A percentile compares a stretch with the other conserved stretches of the same genome.
Conservation (phyloP, 352 stramenopile species). For the Albugo laibachii region DNA sequence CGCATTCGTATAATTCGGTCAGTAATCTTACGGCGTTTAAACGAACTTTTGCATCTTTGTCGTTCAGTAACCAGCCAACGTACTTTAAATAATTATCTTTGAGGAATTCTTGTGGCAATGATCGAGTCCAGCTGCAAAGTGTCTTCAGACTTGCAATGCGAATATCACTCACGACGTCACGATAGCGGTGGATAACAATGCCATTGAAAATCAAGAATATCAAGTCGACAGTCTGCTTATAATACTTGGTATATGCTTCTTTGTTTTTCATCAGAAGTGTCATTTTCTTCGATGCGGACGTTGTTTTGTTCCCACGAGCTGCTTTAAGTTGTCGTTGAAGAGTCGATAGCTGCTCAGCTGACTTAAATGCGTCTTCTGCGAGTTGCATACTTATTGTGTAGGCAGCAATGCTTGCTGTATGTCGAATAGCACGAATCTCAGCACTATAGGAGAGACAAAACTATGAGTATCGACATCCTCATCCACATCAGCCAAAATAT, state of each 20-base stretch:
- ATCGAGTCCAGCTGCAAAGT: constrained; percentile 68
- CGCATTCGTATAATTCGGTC: constrained; percentile 61
- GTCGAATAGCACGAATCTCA: constrained; percentile 61
- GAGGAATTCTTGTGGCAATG: constrained; percentile 80
- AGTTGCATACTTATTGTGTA: constrained; percentile 48
- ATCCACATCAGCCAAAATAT: no score
- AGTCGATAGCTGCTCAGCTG: constrained; percentile 42
- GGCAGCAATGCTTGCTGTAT: constrained; percentile 49
- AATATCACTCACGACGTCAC: constrained; percentile 87
- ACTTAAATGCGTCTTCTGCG: constrained; percentile 21
- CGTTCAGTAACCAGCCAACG: constrained; percentile 87
- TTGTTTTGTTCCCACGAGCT: constrained; percentile 14
- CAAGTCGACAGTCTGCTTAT: constrained; percentile 26
- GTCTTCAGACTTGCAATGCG: constrained; percentile 60
- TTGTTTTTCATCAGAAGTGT: constrained; percentile 49
- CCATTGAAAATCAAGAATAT: constrained; percentile 50
- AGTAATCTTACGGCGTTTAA: constrained; percentile 68
- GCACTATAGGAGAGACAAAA: constrained; percentile 17
- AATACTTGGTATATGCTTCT: constrained; percentile 32
- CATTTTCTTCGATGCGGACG: constrained; percentile 17
- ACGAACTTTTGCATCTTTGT: constrained; percentile 77
- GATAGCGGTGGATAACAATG: constrained; percentile 68
- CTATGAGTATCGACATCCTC: not conserved
- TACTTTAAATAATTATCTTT: constrained; percentile 93
- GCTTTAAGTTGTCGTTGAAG: constrained; percentile 51